A percentile compares a stretch with the other conserved stretches of the same genome.
These are phyloP conservation scores for Plasmodium knowlesi DNA, from an alignment of 169 alveolate species.

Conservation along the genomic window DNA sequence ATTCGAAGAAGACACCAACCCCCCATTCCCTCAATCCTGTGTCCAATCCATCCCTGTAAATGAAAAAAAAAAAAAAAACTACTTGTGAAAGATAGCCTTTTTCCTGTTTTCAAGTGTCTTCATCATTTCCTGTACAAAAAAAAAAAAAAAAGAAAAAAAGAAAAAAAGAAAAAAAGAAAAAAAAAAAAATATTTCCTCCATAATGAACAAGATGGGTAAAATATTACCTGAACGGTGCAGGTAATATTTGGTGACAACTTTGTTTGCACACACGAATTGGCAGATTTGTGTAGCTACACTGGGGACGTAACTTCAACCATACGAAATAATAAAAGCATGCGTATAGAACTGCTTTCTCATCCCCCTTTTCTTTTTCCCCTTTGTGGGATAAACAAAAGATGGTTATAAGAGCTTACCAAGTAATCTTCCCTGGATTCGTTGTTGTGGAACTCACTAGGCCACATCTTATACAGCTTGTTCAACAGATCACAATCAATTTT, in stretches of 20 bases:
- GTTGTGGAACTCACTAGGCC: conserved; percentile 36
- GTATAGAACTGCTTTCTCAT: background rate
- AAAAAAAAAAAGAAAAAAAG: conserved; percentile 24
- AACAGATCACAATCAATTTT: conserved; percentile 18
- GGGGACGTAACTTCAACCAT: background rate
- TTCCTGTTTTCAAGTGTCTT: conserved; percentile 50
- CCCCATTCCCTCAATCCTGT: background rate
- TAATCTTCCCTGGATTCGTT: conserved; percentile 21
- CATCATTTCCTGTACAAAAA: conserved; percentile 49
- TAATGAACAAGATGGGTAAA: background rate
- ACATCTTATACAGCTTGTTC: conserved; percentile 9
- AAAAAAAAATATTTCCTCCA: background rate
- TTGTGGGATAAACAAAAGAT: background rate
- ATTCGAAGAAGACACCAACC: background rate
- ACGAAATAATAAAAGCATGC: background rate
- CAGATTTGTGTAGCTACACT: background rate
- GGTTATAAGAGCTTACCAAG: conserved; percentile 11
- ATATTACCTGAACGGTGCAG: background rate
- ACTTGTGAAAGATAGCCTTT: conserved; percentile 26
- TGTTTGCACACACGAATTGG: background rate
- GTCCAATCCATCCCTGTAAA: background rate
- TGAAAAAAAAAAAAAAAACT: background rate
- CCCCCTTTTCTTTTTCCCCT: background rate
- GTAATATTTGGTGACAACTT: background rate
- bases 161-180: conserved; percentile 26